These are phyloP conservation scores for Cyclotella kingstonii DNA, from an alignment of 108 stramenopile genomes.

Conservation along the genomic window DNA sequence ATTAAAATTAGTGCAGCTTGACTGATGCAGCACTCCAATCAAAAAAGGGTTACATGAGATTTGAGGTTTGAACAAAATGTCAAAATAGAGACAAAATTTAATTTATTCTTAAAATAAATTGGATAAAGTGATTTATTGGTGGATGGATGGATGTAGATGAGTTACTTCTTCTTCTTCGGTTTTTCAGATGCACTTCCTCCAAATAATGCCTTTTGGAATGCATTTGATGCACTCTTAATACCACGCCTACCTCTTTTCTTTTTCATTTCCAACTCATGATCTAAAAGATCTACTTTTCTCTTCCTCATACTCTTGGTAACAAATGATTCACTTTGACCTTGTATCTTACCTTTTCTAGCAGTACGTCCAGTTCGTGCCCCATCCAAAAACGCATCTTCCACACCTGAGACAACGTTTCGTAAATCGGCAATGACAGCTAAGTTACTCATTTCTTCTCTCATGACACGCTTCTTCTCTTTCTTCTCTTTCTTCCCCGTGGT, in stretches of 20 bases:
- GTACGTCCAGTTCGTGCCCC: constrained; percentile 10
- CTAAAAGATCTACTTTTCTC: constrained; percentile 43
- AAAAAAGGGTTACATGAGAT: too few species aligned
- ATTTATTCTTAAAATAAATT: too few species aligned
- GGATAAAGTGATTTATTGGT: too few species aligned
- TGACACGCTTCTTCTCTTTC: constrained; percentile 67
- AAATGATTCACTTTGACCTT: constrained; percentile 29
- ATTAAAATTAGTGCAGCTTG: too few species aligned
- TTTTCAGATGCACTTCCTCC: constrained; percentile 10
- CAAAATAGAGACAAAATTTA: too few species aligned
- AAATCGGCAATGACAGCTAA: constrained; percentile 75
- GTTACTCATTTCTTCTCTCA: constrained; percentile 81
- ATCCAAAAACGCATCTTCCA: constrained; percentile 55
- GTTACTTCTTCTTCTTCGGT: constrained; percentile 9
- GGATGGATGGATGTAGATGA: too few species aligned
- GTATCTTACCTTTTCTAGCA: constrained; percentile 1
- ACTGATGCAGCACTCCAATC: too few species aligned
- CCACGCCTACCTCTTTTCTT: constrained; percentile 24
- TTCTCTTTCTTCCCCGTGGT: constrained; percentile 73
- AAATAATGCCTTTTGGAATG: constrained; percentile 68
- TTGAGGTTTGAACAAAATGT: too few species aligned
- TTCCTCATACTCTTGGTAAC: constrained; percentile 54
- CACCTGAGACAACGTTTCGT: constrained; percentile 64
- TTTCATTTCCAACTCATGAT: constrained; percentile 10
- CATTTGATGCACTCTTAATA: constrained; percentile 41